Conservation (phyloP, 1,284 basidiomycete genomes). For the Cryptococcus depauperatus region DNA sequence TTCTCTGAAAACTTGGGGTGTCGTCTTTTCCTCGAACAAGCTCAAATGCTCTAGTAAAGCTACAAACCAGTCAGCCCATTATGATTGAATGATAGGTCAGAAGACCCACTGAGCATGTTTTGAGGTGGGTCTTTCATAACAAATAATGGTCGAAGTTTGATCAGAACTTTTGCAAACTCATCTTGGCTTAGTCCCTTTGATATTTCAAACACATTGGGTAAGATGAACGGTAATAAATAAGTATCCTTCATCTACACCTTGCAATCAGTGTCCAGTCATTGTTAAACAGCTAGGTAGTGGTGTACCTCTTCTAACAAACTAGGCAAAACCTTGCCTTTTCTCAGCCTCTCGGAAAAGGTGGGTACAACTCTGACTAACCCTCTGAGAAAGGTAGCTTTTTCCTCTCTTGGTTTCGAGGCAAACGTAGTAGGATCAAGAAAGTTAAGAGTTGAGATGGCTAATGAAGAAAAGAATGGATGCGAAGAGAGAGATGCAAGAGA, state of each 20-base stretch:
- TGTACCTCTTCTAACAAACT: constrained; percentile 83
- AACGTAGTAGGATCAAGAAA: constrained; percentile 95
- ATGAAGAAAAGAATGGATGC: constrained; percentile 85
- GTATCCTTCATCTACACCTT: constrained; percentile 78
- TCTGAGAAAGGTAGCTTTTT: constrained; percentile 93
- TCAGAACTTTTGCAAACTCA: constrained; percentile 74
- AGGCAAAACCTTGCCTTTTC: constrained; percentile 85
- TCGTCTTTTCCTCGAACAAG: constrained; percentile 82
- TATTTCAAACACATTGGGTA: constrained; percentile 97
- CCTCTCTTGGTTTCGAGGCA: constrained; percentile 84
- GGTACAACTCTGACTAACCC: constrained; percentile 75
- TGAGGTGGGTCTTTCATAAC: constrained; percentile 89
- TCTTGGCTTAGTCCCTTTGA: constrained; percentile 64
- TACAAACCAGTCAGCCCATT: constrained; percentile 8
- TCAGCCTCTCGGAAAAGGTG: constrained; percentile 78
- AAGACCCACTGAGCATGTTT: constrained; percentile 66
- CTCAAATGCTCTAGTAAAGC: constrained; percentile 77
- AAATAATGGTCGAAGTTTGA: constrained; percentile 85
- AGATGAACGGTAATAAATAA: constrained; percentile 82
- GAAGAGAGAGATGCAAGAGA: constrained; percentile 69
- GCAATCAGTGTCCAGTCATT: constrained; percentile 6
- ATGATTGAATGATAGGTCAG: neutral
- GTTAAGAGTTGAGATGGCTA: constrained; percentile 94
- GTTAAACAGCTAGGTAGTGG: neutral
- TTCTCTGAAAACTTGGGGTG: constrained; percentile 51